Conservation (phyloP, 768 basidiomycete genomes). For the Suillus bovinus region DNA sequence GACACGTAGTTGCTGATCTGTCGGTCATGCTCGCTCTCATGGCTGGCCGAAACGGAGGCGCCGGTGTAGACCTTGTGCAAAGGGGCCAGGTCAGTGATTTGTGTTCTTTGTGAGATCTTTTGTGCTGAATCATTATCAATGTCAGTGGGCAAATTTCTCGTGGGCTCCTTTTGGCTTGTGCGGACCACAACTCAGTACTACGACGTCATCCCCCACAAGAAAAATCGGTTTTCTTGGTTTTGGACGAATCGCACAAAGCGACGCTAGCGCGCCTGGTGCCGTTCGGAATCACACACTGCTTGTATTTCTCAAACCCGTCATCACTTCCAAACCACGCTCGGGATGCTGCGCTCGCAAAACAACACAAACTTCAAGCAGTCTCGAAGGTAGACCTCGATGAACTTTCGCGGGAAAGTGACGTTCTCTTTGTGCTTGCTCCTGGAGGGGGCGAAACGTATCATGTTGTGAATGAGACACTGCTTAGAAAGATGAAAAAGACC, state of each 20-base stretch:
- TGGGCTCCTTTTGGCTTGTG: constrained; percentile 88
- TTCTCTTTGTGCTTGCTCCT: constrained; percentile 82
- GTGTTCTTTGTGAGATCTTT: not conserved
- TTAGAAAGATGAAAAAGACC: constrained; percentile 83
- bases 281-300: constrained; percentile 75
- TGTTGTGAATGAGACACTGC: constrained; percentile 68
- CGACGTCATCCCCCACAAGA: constrained; percentile 47
- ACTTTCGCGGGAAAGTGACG: constrained; percentile 78
- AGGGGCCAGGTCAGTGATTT: constrained; percentile 56
- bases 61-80: constrained; percentile 64
- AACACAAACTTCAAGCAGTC: constrained; percentile 38
- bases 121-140: not conserved
- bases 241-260: constrained; percentile 88
- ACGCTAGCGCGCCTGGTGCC: constrained; percentile 76
- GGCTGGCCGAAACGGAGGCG: constrained; percentile 82
- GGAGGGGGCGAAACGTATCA: constrained; percentile 72
- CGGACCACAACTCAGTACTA: constrained; percentile 75
- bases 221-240: constrained; percentile 94
- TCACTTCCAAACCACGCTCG: constrained; percentile 43
- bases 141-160: constrained; percentile 73
- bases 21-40: constrained; percentile 90
- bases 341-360: constrained; percentile 40
- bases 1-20: constrained; percentile 78
- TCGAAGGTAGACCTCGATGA: constrained; percentile 61
- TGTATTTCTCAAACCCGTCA: constrained; percentile 65